Evolutionary conservation across 2,329 filamentous ascomycete species (phyloP).

Genomic region (Xylaria sp.): DNA sequence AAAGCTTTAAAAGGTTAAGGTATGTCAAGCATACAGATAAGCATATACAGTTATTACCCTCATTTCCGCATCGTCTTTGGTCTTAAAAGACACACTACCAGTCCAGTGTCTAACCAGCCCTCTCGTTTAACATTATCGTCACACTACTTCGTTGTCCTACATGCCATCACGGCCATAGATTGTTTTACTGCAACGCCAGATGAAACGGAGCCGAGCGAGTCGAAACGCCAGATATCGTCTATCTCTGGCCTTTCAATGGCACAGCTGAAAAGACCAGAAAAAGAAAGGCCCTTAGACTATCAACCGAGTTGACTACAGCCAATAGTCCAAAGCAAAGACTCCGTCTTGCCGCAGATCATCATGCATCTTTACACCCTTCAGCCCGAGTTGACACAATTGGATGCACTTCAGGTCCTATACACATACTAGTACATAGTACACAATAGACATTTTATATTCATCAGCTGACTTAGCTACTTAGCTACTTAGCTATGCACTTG

Average conservation of each 20-base stretch:
- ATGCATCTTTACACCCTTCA: not conserved
- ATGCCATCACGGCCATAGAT: not conserved
- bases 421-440: too few species aligned
- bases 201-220: constrained; percentile 14
- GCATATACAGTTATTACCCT: too few species aligned
- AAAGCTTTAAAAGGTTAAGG: too few species aligned
- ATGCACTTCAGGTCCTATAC: too few species aligned
- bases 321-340: constrained; percentile 18
- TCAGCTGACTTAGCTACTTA: too few species aligned
- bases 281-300: not conserved
- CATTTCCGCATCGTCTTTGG: too few species aligned
- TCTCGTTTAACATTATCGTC: not conserved
- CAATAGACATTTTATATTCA: too few species aligned
- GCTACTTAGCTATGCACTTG: too few species aligned
- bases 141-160: not conserved
- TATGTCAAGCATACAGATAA: too few species aligned
- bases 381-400: constrained; percentile 1
- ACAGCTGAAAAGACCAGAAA: constrained; percentile 19
- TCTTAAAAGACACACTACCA: not conserved
- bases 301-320: constrained; percentile 5
- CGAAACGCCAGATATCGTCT: not conserved
- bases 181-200: not conserved
- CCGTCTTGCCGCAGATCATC: constrained; percentile 21
- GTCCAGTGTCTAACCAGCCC: not conserved
- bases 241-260: constrained; percentile 11